Base-by-base conservation (phyloP, 257 asterid genomes). In the Pogostemon cablin region DNA sequence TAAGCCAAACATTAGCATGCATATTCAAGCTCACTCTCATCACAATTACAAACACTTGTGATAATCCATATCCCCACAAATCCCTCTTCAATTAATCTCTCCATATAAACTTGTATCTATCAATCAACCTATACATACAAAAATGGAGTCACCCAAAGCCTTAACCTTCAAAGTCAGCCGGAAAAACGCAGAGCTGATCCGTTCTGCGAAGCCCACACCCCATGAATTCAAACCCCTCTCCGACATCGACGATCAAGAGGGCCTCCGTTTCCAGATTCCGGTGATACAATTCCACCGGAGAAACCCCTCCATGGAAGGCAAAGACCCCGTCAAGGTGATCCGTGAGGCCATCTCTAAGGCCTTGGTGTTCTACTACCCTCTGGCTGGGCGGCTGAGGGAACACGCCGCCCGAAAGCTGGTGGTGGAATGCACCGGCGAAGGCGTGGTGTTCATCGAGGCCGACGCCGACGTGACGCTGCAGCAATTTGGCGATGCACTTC, bases 371-470 rank as follows among this genome's bases (percentile, higher is more conserved):
- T 89, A 86, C 85, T 85, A 89, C 83, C 96, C 96, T 0, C 81
- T 89, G 0, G 96, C 96, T 0, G 96, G 96, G 7, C 80, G 96
- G 39, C 79, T 86, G 35, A 80, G 88, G 75, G 91, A 86, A 65
- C 52, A 38, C 12, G 75, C 72, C 4, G 83, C 71, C 54, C 69
- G 87, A 60, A 90, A 90, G 63, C 82, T 90, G 65, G 83, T 75
- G 82, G 96, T 87, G 73, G 96, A 86, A 61, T 86, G 93, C 81
- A 83, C 90, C 44, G 93, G 91, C 6, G 96, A 87, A 41, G 93
- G 96, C 2, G 77, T 87, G 1, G 1, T 87, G 74, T 89, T 89
- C 71, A 78, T 83, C 5, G 92, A 81, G 77, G 95, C 90, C 0
- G 85, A 82, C 17, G 95, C 92, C 4, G 90, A 84, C 17, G 92